phyloP scores from a whole-genome alignment of 108 stramenopile species.

The Cyclotella sp. region DNA sequence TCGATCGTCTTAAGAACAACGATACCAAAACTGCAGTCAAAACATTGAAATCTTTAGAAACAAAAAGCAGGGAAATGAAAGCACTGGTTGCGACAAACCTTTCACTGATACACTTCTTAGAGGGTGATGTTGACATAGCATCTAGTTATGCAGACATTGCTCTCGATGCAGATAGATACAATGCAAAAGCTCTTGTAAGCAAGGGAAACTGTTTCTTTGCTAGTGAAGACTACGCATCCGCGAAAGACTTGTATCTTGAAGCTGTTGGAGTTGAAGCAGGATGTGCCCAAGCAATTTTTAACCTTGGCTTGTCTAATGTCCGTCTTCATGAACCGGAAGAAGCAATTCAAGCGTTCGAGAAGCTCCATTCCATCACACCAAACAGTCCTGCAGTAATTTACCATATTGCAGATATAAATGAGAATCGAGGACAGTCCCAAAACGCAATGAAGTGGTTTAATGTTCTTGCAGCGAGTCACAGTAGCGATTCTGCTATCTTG shows the following conservation, averaged over 20 bases:
- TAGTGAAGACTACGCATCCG: conserved; percentile 62
- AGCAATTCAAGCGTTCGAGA: conserved; percentile 87
- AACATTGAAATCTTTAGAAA: conserved; percentile 80
- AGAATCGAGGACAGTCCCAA: conserved; percentile 47
- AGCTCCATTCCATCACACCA: conserved; percentile 84
- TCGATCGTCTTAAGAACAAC: conserved; percentile 34
- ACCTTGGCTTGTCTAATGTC: conserved; percentile 82
- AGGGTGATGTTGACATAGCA: conserved; percentile 72
- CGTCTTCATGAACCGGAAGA: conserved; percentile 59
- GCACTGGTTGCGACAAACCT: conserved; percentile 88
- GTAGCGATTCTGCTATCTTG: conserved; percentile 74
- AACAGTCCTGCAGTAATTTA: conserved; percentile 85
- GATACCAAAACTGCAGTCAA: conserved; percentile 46
- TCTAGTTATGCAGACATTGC: conserved; percentile 84
- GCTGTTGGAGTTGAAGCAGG: conserved; percentile 90
- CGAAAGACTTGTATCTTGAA: conserved; percentile 87
- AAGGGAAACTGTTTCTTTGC: conserved; percentile 90
- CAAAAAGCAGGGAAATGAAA: conserved; percentile 74
- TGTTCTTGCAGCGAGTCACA: conserved; percentile 77
- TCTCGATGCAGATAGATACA: conserved; percentile 80
- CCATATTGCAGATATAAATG: conserved; percentile 87
- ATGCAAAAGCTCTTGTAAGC: conserved; percentile 92
- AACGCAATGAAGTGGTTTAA: conserved; percentile 81
- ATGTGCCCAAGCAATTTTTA: conserved; percentile 89
- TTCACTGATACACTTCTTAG: conserved; percentile 87